These are phyloP conservation scores for Pyrus communis DNA, from an alignment of 306 rosid species.

Conservation along the genomic window DNA sequence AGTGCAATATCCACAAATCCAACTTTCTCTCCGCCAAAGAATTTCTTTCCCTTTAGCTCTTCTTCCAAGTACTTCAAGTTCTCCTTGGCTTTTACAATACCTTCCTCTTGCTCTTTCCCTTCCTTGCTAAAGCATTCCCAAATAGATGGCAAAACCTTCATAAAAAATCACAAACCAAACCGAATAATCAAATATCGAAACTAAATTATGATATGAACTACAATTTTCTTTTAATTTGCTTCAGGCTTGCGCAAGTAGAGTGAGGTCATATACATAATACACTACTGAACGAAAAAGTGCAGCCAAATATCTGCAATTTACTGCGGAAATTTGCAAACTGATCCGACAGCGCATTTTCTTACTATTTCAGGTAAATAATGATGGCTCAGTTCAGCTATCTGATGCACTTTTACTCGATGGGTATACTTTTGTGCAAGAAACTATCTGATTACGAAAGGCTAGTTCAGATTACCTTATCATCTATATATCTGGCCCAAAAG, in stretches of 20 bases:
- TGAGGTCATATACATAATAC: too few relatives aligned
- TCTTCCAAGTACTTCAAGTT: constrained; percentile 18
- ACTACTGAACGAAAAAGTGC: too few relatives aligned
- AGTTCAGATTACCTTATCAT: constrained; percentile 8
- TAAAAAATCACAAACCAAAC: background rate
- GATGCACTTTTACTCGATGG: background rate
- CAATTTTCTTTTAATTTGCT: background rate
- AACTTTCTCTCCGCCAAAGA: constrained; percentile 16
- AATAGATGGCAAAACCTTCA: constrained; percentile 4
- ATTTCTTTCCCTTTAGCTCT: constrained; percentile 16
- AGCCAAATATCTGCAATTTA: too few relatives aligned
- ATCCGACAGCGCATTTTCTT: too few relatives aligned
- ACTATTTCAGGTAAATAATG: background rate
- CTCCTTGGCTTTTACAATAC: background rate
- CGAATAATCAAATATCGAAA: background rate
- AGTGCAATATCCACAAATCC: constrained; percentile 21
- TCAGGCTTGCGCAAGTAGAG: too few relatives aligned
- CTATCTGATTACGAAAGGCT: too few relatives aligned
- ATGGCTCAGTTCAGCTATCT: background rate
- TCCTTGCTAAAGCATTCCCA: background rate
- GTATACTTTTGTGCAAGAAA: background rate
- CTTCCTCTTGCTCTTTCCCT: constrained; percentile 30
- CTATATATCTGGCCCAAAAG: constrained; percentile 29
- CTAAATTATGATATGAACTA: background rate
- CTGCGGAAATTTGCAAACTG: too few relatives aligned